These are phyloP conservation scores for Prinsepia uniflora DNA, from an alignment of 306 rosid genomes.

Conservation along the genomic window DNA sequence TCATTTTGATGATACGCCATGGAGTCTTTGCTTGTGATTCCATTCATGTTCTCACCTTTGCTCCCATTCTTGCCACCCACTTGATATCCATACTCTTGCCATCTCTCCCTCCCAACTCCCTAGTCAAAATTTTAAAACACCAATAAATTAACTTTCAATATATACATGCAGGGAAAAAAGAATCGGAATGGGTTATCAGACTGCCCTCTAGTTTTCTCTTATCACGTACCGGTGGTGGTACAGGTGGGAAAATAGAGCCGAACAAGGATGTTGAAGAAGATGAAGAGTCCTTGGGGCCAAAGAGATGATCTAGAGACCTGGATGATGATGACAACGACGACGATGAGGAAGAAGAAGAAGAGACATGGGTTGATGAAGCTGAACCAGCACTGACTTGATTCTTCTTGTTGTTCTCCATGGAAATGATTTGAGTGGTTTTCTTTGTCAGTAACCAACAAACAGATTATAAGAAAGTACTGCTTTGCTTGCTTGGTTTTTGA, in stretches of 20 bases:
- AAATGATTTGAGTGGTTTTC: neutral
- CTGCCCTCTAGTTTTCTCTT: neutral
- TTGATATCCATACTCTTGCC: constrained; percentile 16
- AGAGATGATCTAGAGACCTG: constrained; percentile 57
- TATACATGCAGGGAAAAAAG: neutral
- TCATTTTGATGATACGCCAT: constrained; percentile 47
- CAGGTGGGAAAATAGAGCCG: constrained; percentile 66
- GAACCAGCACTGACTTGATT: constrained; percentile 30
- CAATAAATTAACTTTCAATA: no score
- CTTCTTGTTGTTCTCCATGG: constrained; percentile 50
- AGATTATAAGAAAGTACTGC: constrained; percentile 27
- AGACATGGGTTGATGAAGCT: constrained; percentile 9
- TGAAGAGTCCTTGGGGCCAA: constrained; percentile 59
- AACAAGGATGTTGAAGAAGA: constrained; percentile 52
- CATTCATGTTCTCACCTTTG: constrained; percentile 35
- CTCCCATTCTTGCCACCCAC: neutral
- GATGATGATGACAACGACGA: constrained; percentile 38
- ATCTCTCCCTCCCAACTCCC: constrained; percentile 33
- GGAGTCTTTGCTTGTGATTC: constrained; percentile 30
- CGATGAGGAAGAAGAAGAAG: constrained; percentile 38
- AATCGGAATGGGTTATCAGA: neutral
- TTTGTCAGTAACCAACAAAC: constrained; percentile 40
- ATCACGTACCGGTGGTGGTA: constrained; percentile 53
- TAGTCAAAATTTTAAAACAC: constrained; percentile 7
- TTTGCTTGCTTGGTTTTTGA: neutral